Base-by-base conservation (phyloP, 371 early-diverging fungal species). In the Gilbertella persicaria region DNA sequence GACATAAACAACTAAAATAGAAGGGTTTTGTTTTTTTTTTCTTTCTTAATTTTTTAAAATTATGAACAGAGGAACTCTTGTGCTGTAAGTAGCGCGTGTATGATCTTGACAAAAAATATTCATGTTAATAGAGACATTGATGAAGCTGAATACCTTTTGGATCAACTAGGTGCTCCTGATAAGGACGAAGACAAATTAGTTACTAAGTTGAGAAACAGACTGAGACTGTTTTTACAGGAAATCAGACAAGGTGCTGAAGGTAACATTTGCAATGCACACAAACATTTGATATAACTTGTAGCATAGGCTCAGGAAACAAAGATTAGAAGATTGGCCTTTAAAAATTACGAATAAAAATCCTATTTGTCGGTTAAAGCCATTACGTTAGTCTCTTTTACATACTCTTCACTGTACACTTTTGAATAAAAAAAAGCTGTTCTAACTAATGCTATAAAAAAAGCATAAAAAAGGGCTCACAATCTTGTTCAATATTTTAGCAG, bases 241-340 rank as follows among this genome's bases (percentile, higher is more conserved):
- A 66, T 80, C 23, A 67, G 78, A 19, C 65, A 69, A 36, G 78
- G 75, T 13, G 78, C 81, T 30, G 81, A 80, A 70, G 81, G 81
- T 63, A 62, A 52, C 12, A 29, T 53, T 37, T 8, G 37, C 10
- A 14, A 5, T 21, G n/a, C 26, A 41, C 7, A 28, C 20, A 28
- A 33, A 10, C 17, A 30, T 16, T 12, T 4, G 24, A 25, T 49
- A 20, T 41, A 4, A 4, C 16, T 21, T 20, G 10, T 13, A 26
- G 10, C 16, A 24, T 52, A 63, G 63, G 63, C 28, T n/a, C 58
- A 4, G 63, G 53, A 41, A 57, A 57, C 29, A 57, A 40, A 53
- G 58, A 56, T 44, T 62, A 62, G 53, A 46, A 23, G 13, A 21
- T 5, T 21, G 26, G n/a, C n/a, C n/a, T n/a, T n/a, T n/a, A n/a